Conservation (phyloP, 164 flowering plant species). For the Vitis labrusca region DNA sequence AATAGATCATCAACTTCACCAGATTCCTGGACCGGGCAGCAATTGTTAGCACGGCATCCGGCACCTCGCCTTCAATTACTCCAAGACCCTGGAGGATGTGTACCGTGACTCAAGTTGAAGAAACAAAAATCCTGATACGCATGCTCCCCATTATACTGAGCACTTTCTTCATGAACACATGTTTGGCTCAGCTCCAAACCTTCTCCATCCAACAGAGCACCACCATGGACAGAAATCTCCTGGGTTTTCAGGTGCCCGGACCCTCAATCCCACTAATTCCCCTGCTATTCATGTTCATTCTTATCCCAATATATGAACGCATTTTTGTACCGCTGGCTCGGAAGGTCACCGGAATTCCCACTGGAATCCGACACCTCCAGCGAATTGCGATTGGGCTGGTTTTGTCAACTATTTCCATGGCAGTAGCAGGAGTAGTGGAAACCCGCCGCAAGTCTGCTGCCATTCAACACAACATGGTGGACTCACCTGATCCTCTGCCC, state of each 20-base stretch:
- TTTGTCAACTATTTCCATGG: conserved; percentile 66
- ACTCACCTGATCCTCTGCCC: conserved; percentile 46
- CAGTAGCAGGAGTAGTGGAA: conserved; percentile 50
- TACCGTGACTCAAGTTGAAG: conserved; percentile 73
- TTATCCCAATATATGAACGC: conserved; percentile 64
- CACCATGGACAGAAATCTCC: conserved; percentile 51
- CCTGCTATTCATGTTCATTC: conserved; percentile 43
- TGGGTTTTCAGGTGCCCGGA: conserved; percentile 49
- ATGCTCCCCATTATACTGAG: conserved; percentile 65
- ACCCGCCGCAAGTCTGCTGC: conserved; percentile 53
- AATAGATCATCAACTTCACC: background rate
- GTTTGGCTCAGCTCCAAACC: conserved; percentile 77
- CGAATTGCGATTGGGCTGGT: conserved; percentile 63
- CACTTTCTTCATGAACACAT: conserved; percentile 75
- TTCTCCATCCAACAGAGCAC: conserved; percentile 68
- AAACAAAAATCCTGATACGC: conserved; percentile 60
- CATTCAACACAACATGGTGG: conserved; percentile 48
- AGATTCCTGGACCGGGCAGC: conserved; percentile 73
- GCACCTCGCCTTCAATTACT: conserved; percentile 7
- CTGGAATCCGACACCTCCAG: conserved; percentile 64
- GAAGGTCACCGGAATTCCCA: conserved; percentile 57
- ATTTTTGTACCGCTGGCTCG: conserved; percentile 58
- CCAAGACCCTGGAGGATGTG: conserved; percentile 56
- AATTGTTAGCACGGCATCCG: conserved; percentile 18
- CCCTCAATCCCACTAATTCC: conserved; percentile 69